These are phyloP conservation scores for Ophiorrhiza pumila DNA, from an alignment of 257 asterid genomes.

Conservation along the genomic window DNA sequence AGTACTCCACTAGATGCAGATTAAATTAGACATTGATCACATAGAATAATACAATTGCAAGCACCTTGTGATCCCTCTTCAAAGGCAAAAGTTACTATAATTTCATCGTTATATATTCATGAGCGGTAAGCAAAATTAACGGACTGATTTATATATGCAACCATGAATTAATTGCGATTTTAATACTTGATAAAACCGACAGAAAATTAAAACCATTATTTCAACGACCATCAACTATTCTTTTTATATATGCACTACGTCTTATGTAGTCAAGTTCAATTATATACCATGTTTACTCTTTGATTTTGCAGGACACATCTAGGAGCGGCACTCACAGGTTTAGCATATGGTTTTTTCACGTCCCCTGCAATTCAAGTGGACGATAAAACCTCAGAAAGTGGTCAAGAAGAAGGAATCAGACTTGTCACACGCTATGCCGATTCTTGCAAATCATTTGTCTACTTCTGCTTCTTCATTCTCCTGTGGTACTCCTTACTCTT, in stretches of 20 bases:
- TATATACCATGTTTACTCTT: neutral
- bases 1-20: neutral
- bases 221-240: too few relatives aligned
- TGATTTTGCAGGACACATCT: slow-evolving; percentile 59
- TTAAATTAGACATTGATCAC: neutral
- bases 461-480: slow-evolving; percentile 52
- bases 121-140: too few relatives aligned
- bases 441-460: slow-evolving; percentile 62
- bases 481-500: slow-evolving; percentile 48
- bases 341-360: slow-evolving; percentile 56
- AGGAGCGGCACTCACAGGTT: slow-evolving; percentile 60
- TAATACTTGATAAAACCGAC: too few relatives aligned
- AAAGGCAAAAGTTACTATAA: too few relatives aligned
- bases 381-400: slow-evolving; percentile 42
- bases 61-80: too few relatives aligned
- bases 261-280: neutral
- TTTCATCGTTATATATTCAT: too few relatives aligned
- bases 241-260: too few relatives aligned
- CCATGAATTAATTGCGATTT: too few relatives aligned
- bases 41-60: neutral
- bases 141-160: too few relatives aligned
- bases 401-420: slow-evolving; percentile 48
- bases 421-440: slow-evolving; percentile 42
- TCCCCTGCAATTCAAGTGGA: slow-evolving; percentile 55
- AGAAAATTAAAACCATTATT: too few relatives aligned